Conservation (phyloP, 306 rosid genomes). For the Ammopiptanthus mongolicus region DNA sequence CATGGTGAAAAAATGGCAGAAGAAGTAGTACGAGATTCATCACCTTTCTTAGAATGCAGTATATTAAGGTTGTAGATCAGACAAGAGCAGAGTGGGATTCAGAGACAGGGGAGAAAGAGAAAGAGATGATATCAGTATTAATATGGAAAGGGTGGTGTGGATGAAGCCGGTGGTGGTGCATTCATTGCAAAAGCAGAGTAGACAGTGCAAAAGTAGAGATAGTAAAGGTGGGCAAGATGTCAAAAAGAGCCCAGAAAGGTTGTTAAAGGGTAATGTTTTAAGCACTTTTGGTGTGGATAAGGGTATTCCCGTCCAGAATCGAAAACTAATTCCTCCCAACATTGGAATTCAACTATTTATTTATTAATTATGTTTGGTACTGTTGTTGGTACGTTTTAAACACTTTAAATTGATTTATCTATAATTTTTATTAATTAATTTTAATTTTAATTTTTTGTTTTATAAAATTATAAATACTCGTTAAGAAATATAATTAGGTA, state of each 20-base stretch:
- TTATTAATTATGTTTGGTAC: no score
- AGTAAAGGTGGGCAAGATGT: background rate
- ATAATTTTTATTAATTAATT: no score
- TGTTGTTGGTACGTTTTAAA: no score
- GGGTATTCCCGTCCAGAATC: no score
- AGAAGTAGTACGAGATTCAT: background rate
- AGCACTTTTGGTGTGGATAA: no score
- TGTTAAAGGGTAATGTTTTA: no score
- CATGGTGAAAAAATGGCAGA: background rate
- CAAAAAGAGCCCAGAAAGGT: slow-evolving; percentile 7
- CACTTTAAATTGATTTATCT: no score
- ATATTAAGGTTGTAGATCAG: background rate
- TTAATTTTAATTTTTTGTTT: no score
- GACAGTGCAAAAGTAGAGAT: slow-evolving; percentile 17
- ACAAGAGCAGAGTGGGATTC: background rate
- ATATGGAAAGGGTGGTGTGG: background rate
- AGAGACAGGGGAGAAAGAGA: background rate
- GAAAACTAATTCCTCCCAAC: no score
- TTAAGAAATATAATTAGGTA: no score
- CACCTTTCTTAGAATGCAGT: slow-evolving; percentile 27
- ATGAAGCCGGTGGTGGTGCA: slow-evolving; percentile 36
- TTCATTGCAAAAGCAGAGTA: slow-evolving; percentile 52
- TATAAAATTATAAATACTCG: no score
- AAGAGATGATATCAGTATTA: slow-evolving; percentile 17
- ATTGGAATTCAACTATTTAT: no score